Evolutionary conservation across 108 stramenopile species (phyloP), one percentile per base, ranked within the genome.

Genomic region (Nitzschia sp.): DNA sequence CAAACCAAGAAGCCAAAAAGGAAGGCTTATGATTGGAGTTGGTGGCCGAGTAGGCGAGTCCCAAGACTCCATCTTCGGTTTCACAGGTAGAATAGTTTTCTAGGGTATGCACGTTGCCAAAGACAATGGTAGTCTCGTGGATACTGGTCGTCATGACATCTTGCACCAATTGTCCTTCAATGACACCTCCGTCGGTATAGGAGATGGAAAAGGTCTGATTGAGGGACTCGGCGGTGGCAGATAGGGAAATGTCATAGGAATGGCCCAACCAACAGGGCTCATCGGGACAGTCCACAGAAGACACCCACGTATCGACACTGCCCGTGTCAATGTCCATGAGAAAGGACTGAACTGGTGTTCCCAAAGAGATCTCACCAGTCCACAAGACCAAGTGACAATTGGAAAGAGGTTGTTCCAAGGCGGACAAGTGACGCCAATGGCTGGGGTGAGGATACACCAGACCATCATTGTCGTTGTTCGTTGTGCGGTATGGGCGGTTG

Each of bases 241-340:
- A 59, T 83, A 78, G 74, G 61, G 73, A 72, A 10, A 65, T 51
- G 46, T 34, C 29, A 34, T 34, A 34, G 29, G 29, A 34, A 34
- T 34, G 29, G 5, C 29, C 29, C 29, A 34, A 34, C 29, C 29
- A 34, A 10, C 87, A 86, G 22, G 80, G 77, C 40, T 65, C 63
- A 29, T 91, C 77, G 46, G 29, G 29, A 74, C 97, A 97, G 1
- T 84, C 57, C 19, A 60, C 74, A 14, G 88, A 83, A 8, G 98
- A 92, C 3, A 98, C 91, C 98, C 98, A 99, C 6, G 98, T 74
- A 77, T 99, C 95, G 51, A 84, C 80, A 21, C 87, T 91, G 0
- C 97, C 98, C 8, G 97, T 97, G 68, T 99, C 98, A 75, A 96
- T 96, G 52, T 96, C 87, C 61, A 98, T 95, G 6, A 80, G 57